These are phyloP conservation scores for Wickerhamomyces queroliae DNA, from an alignment of 805 yeast species.

Conservation along the genomic window DNA sequence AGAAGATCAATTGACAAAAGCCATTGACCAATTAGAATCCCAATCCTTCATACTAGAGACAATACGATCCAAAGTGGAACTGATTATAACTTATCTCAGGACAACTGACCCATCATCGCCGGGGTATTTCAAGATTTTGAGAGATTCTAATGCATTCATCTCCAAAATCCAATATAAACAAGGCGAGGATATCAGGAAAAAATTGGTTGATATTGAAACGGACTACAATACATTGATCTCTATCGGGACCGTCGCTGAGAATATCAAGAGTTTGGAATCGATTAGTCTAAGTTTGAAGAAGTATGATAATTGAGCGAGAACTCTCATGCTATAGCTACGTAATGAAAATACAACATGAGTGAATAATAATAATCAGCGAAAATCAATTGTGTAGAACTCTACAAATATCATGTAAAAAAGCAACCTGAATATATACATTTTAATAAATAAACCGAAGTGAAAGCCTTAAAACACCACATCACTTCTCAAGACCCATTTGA, in stretches of 20 bases:
- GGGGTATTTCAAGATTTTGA: conserved; percentile 5
- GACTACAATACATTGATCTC: conserved; percentile 14
- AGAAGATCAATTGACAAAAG: background rate
- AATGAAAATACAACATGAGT: background rate
- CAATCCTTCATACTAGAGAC: background rate
- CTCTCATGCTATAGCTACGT: background rate
- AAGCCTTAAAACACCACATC: conserved; percentile 38
- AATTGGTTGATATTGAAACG: conserved; percentile 16
- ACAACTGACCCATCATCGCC: background rate
- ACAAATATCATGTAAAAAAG: too few species aligned
- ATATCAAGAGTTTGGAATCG: conserved; percentile 4
- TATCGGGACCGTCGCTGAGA: conserved; percentile 14
- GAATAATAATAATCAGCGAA: too few species aligned
- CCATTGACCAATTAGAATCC: background rate
- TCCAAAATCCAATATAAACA: conserved; percentile 16
- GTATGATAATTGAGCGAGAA: background rate
- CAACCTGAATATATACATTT: too few species aligned
- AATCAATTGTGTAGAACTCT: too few species aligned
- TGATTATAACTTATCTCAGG: background rate
- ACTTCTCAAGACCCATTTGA: conserved; percentile 58
- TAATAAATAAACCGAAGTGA: too few species aligned
- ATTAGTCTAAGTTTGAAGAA: background rate
- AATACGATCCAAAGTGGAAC: background rate
- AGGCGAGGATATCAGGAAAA: conserved; percentile 9
- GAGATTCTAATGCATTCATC: conserved; percentile 15